Base-by-base conservation (phyloP, 768 basidiomycete species). In the Rhodotorula diobovata region DNA sequence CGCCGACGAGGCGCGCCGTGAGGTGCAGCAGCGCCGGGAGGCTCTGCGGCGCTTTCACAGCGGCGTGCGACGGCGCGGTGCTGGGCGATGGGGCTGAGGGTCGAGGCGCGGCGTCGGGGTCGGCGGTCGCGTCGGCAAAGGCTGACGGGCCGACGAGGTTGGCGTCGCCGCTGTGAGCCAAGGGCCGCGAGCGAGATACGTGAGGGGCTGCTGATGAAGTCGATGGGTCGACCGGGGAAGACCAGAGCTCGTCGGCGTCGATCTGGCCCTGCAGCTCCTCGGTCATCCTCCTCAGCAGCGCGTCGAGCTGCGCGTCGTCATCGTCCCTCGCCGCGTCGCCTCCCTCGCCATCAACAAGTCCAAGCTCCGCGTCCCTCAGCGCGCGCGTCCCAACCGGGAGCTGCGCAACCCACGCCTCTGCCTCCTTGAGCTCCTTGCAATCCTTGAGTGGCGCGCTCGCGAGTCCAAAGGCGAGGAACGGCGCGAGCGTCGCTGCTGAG, bases 231-330 rank as follows among this genome's bases (percentile, higher is more conserved):
- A 46, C 5, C 45, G 20, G 18, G 12, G 45, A 21, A 12, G 48
- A 28, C 48, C 25, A 45, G 34, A 67, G 34, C 15, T 46, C 11
- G 4, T 56, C 57, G 5, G 61, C 53, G 37, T 71, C 70, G 34
- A 50, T 41, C 51, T 67, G 70, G 9, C 70, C 70, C 2, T 37
- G 41, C 23, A 71, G 28, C 43, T 67, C 70, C 28, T 71, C 65
- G 25, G 30, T n/a, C 39, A 72, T 53, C 28, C 70, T 48, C n/a
- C 54, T 54, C 32, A 63, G 21, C 25, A 60, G 35, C 2, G 46
- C 39, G 4, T 59, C 39, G 28, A 71, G 37, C 32, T 21, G 48
- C 58, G 16, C 25, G 15, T 0, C 66, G 66, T 45, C n/a, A 5
- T 16, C 15, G 56, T 12, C 34, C 39, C 25, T 8, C 5, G 11